A percentile compares a stretch with the other conserved stretches of the same genome.
These are phyloP conservation scores for Phylloporus sp. DNA, from an alignment of 768 basidiomycete species.

Conservation along the genomic window DNA sequence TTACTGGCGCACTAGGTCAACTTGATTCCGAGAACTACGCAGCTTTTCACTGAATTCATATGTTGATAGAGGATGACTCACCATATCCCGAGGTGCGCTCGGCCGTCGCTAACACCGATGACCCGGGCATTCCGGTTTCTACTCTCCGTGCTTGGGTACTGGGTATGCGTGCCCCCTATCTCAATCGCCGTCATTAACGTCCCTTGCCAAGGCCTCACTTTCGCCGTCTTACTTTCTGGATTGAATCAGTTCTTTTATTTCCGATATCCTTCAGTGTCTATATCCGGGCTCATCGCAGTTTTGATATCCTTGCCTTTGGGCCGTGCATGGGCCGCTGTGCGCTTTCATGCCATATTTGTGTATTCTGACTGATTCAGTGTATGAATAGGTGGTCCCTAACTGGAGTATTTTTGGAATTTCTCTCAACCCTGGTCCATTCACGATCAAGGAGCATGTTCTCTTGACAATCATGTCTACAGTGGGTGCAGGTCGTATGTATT, in stretches of 20 bases:
- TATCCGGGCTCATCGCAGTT: constrained; percentile 57
- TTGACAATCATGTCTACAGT: constrained; percentile 64
- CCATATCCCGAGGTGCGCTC: constrained; percentile 82
- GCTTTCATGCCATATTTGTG: neutral
- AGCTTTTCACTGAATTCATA: constrained; percentile 10
- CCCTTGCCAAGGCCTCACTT: constrained; percentile 29
- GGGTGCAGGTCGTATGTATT: constrained; percentile 26
- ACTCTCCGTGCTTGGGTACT: constrained; percentile 58
- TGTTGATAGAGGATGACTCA: constrained; percentile 57
- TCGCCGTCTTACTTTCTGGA: constrained; percentile 59
- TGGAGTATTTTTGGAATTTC: constrained; percentile 52
- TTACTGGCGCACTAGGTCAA: constrained; percentile 20
- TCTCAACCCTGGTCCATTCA: constrained; percentile 71
- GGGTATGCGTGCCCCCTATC: constrained; percentile 26
- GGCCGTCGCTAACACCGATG: constrained; percentile 70
- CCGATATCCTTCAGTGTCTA: constrained; percentile 48
- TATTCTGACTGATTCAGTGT: neutral
- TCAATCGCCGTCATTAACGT: neutral
- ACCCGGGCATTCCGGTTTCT: constrained; percentile 55
- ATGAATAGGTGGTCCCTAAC: constrained; percentile 42
- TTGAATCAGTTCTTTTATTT: constrained; percentile 79
- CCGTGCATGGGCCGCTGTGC: constrained; percentile 50
- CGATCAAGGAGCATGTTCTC: constrained; percentile 68
- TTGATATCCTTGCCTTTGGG: constrained; percentile 67
- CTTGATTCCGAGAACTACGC: neutral